A percentile compares a stretch with the other conserved stretches of the same genome.
phyloP scores from a whole-genome alignment of 1,284 basidiomycete genomes.

The Malassezia caprae region DNA sequence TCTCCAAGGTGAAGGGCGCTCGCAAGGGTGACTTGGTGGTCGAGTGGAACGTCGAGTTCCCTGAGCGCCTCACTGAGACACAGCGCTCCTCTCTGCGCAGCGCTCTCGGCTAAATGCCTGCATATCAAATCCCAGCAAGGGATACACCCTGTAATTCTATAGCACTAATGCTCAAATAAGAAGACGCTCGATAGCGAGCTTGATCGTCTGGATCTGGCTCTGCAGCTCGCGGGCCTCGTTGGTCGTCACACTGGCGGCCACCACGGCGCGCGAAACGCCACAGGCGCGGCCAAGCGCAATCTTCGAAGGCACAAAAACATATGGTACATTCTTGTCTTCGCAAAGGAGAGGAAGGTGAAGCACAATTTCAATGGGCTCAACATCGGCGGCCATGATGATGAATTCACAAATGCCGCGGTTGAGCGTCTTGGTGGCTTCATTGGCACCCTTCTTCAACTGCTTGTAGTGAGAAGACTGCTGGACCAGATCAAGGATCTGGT shows the following conservation, averaged over 20 bases:
- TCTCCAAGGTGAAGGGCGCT: slow-evolving; percentile 37
- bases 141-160: neutral
- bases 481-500: slow-evolving; percentile 62
- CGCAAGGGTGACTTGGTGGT: slow-evolving; percentile 43
- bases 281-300: slow-evolving; percentile 91
- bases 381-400: slow-evolving; percentile 81
- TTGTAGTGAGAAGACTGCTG: slow-evolving; percentile 64
- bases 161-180: slow-evolving; percentile 24
- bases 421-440: slow-evolving; percentile 89
- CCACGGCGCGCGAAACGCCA: slow-evolving; percentile 88
- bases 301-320: slow-evolving; percentile 88
- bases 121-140: neutral
- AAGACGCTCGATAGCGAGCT: slow-evolving; percentile 51
- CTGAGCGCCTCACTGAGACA: slow-evolving; percentile 26
- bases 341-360: slow-evolving; percentile 93
- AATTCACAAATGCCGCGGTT: slow-evolving; percentile 98
- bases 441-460: slow-evolving; percentile 96
- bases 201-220: slow-evolving; percentile 80
- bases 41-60: slow-evolving; percentile 40
- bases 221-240: slow-evolving; percentile 87
- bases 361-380: slow-evolving; percentile 94
- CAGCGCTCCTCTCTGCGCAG: slow-evolving; percentile 31
- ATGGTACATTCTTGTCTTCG: slow-evolving; percentile 99
- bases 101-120: slow-evolving; percentile 19
- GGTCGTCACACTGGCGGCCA: slow-evolving; percentile 86